Evolutionary conservation across 2,329 filamentous ascomycete species (phyloP).

Genomic region (Cytospora piceicola): DNA sequence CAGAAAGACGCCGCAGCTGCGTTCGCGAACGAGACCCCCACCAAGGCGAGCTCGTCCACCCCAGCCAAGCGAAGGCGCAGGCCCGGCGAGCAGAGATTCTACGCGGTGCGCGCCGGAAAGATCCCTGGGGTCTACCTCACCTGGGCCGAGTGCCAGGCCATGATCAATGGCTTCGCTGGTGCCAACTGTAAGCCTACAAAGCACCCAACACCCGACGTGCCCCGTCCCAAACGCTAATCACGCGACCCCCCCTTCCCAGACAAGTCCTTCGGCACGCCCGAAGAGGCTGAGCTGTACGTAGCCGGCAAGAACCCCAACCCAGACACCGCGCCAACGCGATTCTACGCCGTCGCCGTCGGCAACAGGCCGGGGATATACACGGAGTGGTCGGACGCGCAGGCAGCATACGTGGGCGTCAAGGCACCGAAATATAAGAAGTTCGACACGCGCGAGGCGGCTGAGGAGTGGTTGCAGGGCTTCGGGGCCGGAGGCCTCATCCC

Average conservation of each 20-base stretch:
- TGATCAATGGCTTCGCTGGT: conserved; percentile 64
- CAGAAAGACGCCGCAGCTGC: conserved; percentile 17
- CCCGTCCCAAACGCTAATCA: neutral
- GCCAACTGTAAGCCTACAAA: conserved; percentile 65
- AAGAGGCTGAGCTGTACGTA: conserved; percentile 80
- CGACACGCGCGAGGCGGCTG: conserved; percentile 69
- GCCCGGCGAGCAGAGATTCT: conserved; percentile 56
- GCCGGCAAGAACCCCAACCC: conserved; percentile 58
- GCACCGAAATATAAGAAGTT: conserved; percentile 74
- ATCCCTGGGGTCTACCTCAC: conserved; percentile 64
- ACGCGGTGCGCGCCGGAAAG: conserved; percentile 63
- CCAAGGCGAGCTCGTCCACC: conserved; percentile 11
- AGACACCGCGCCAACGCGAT: conserved; percentile 50
- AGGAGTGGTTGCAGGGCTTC: conserved; percentile 68
- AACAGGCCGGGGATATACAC: conserved; percentile 61
- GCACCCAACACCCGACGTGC: neutral
- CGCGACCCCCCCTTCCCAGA: conserved; percentile 51
- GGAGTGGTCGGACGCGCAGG: conserved; percentile 70
- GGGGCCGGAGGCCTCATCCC: conserved; percentile 19
- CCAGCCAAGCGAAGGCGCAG: conserved; percentile 52
- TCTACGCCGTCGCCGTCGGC: conserved; percentile 66
- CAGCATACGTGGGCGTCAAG: conserved; percentile 75
- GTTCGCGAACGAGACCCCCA: conserved; percentile 14
- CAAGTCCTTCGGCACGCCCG: conserved; percentile 74
- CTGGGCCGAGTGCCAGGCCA: conserved; percentile 64